Conservation (phyloP, 2,329 filamentous ascomycete species). For the Didymella glomerata region DNA sequence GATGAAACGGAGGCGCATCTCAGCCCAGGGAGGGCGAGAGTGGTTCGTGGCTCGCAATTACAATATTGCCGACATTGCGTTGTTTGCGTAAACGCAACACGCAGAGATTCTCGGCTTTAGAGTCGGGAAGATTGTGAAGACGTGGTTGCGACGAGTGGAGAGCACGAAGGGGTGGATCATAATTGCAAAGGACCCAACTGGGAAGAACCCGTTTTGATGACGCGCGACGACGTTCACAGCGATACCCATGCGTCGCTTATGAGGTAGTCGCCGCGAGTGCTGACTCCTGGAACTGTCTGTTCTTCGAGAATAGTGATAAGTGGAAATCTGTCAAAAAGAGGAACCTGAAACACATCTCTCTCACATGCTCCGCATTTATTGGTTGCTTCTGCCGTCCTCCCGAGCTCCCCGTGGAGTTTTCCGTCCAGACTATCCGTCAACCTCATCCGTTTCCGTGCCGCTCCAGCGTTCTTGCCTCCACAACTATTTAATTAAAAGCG, state of each 20-base stretch:
- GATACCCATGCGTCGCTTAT: neutral
- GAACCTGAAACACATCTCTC: conserved; percentile 4
- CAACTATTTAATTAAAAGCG: conserved; percentile 2
- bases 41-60: neutral
- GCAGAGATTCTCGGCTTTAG: neutral
- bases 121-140: conserved; percentile 1
- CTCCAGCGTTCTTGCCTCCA: conserved; percentile 1
- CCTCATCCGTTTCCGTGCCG: conserved; percentile 2
- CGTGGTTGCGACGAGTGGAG: neutral
- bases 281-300: neutral
- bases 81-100: neutral
- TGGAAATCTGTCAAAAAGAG: neutral
- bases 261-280: neutral
- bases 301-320: neutral
- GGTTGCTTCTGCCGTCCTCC: neutral
- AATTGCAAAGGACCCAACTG: neutral
- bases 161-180: neutral
- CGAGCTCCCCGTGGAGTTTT: neutral
- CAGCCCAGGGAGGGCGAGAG: neutral
- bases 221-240: neutral
- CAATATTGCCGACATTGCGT: neutral
- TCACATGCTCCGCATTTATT: neutral
- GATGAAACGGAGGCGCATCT: neutral
- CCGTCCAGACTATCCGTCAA: neutral
- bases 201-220: neutral